Base-by-base conservation (phyloP, 139 green algal species). In the Chlorella sp. region DNA sequence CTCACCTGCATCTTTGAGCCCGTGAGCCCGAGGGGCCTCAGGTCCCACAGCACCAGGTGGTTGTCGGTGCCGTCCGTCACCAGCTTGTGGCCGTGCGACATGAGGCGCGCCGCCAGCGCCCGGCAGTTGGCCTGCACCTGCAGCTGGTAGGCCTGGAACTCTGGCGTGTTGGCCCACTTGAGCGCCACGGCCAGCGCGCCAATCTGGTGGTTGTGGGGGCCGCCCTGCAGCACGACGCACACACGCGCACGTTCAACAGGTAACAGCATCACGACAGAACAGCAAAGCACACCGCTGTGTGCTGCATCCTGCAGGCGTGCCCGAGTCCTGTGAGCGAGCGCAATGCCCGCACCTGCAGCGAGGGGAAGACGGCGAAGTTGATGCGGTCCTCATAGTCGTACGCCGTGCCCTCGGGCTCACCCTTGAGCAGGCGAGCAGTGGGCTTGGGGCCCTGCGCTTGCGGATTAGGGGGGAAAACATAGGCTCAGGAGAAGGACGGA, bases 121-220 rank as follows among this genome's bases (percentile, higher is more conserved):
- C 83, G 75, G 61, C 75, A 84, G 82, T 96, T 96, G 51, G 79
- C 77, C 27, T 85, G 77, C 2, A 96, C 87, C 87, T 97, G 83
- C 66, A 51, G 51, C 51, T 74, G 69, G 86, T 99, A 99, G 31
- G 71, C 62, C 79, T 89, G 93, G 85, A 98, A 99, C 84, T 98
- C 94, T 3, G 84, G 77, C 2, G 77, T 89, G 30, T 75, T 70
- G 1, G 88, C 95, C 81, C 96, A 85, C 87, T 97, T 97, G n/a
- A 99, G 88, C 0, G 94, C 95, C n/a, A 95, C 92, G 1, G 94
- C 93, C 59, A 99, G 88, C 6, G 91, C 94, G n/a, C 87, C 80
- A 66, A 99, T 99, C 79, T 94, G 97, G 90, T 99, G 94, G 91
- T 99, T 99, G 90, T 99, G 95, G 23, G 95, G 95, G 2, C 95